These are phyloP conservation scores for Scleromitrula shiraiana DNA, from an alignment of 2,329 filamentous ascomycete species.

Conservation along the genomic window DNA sequence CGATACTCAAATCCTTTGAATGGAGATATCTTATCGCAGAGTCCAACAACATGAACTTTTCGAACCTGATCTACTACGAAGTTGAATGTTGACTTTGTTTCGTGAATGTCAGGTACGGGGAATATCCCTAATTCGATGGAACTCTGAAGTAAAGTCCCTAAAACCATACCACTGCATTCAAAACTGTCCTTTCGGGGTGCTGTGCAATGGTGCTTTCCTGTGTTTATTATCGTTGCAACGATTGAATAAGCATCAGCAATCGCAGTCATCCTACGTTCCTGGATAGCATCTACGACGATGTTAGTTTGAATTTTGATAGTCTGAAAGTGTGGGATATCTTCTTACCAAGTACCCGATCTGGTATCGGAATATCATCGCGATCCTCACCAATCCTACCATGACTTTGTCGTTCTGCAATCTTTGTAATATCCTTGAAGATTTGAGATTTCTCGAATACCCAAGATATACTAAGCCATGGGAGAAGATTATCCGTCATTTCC, in stretches of 20 bases:
- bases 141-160: not conserved
- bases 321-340: not conserved
- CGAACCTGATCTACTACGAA: not conserved
- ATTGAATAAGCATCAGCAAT: not conserved
- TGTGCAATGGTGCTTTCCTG: not conserved
- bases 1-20: not conserved
- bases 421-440: constrained; percentile 1
- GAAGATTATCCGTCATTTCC: not conserved
- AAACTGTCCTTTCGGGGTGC: not conserved
- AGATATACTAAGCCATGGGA: constrained; percentile 5
- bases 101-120: not conserved
- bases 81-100: not conserved
- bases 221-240: not conserved
- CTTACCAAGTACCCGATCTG: constrained; percentile 5
- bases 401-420: constrained; percentile 1
- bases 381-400: constrained; percentile 1
- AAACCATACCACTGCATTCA: constrained; percentile 2
- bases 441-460: constrained; percentile 3
- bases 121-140: constrained; percentile 3
- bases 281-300: not conserved
- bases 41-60: constrained; percentile 1
- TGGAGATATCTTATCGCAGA: constrained; percentile 1
- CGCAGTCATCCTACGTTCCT: not conserved
- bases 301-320: not conserved
- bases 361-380: constrained; percentile 3